These are phyloP conservation scores for Penicillium parvum DNA, from an alignment of 495 filamentous ascomycete species.

Conservation along the genomic window DNA sequence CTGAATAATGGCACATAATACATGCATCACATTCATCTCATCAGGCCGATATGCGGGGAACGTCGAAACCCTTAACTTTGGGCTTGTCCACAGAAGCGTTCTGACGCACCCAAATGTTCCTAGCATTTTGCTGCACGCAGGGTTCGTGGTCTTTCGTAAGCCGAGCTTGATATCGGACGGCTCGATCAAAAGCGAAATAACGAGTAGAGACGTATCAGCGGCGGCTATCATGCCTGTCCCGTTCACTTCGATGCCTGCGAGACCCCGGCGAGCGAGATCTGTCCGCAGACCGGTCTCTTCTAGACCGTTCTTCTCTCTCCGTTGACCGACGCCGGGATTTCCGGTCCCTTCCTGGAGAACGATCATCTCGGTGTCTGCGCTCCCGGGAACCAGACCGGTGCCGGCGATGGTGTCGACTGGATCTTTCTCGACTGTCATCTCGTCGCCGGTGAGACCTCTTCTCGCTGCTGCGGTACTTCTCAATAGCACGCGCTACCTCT, in stretches of 20 bases:
- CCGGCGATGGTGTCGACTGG: constrained; percentile 52
- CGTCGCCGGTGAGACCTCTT: constrained; percentile 35
- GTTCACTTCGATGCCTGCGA: constrained; percentile 29
- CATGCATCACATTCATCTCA: background rate
- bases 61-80: too few species aligned
- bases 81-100: too few species aligned
- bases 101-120: too few species aligned
- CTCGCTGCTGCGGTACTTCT: constrained; percentile 45
- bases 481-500: constrained; percentile 68
- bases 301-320: constrained; percentile 23
- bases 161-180: too few species aligned
- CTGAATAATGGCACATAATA: too few species aligned
- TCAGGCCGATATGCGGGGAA: too few species aligned
- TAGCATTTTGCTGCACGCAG: too few species aligned
- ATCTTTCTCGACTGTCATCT: constrained; percentile 35
- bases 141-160: too few species aligned
- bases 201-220: constrained; percentile 20
- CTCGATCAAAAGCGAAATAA: too few species aligned
- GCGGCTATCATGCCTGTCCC: constrained; percentile 33
- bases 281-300: constrained; percentile 25
- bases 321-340: constrained; percentile 26
- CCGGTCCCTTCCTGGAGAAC: constrained; percentile 30
- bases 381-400: constrained; percentile 43
- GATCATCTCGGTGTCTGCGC: constrained; percentile 31
- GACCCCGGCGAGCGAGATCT: constrained; percentile 34